phyloP scores from a whole-genome alignment of 805 yeast genomes.

The Metschnikowia noctiluminum region DNA sequence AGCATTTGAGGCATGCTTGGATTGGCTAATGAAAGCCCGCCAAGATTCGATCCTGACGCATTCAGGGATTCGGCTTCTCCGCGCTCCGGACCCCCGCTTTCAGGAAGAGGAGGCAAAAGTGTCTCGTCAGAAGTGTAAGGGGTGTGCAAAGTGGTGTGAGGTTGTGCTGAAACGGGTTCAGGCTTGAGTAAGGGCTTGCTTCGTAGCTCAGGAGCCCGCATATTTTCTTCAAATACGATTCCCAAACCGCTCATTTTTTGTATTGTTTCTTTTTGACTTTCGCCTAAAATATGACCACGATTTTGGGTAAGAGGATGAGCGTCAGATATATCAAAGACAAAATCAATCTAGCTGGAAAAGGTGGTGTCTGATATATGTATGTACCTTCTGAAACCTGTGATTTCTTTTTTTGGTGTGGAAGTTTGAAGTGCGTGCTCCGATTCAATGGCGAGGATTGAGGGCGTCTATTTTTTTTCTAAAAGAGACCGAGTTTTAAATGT shows the following conservation, averaged over 20 bases:
- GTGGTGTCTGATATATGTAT: too few species aligned
- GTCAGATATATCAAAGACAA: not conserved
- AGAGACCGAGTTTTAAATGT: too few species aligned
- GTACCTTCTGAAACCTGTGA: too few species aligned
- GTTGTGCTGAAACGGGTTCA: not conserved
- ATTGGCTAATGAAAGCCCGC: not conserved
- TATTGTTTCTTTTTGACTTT: not conserved
- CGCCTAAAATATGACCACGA: not conserved
- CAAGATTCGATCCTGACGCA: not conserved
- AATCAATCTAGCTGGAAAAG: too few species aligned
- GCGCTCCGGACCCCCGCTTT: slow-evolving; percentile 8
- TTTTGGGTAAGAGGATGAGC: not conserved
- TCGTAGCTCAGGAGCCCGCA: slow-evolving; percentile 14
- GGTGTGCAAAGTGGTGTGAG: not conserved
- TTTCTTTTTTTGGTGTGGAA: too few species aligned
- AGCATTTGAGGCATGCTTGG: not conserved
- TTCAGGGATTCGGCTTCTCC: not conserved
- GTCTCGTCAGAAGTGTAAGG: slow-evolving; percentile 12
- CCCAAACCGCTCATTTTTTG: slow-evolving; percentile 18
- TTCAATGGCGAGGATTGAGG: too few species aligned
- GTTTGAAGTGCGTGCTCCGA: too few species aligned
- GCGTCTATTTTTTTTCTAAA: too few species aligned
- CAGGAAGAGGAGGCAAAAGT: slow-evolving; percentile 26
- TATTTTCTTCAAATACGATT: slow-evolving; percentile 19
- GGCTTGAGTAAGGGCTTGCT: not conserved